Evolutionary conservation across 345 rosid species (phyloP), one percentile per base, ranked within the genome.

Genomic region (Eucalyptus sp.): DNA sequence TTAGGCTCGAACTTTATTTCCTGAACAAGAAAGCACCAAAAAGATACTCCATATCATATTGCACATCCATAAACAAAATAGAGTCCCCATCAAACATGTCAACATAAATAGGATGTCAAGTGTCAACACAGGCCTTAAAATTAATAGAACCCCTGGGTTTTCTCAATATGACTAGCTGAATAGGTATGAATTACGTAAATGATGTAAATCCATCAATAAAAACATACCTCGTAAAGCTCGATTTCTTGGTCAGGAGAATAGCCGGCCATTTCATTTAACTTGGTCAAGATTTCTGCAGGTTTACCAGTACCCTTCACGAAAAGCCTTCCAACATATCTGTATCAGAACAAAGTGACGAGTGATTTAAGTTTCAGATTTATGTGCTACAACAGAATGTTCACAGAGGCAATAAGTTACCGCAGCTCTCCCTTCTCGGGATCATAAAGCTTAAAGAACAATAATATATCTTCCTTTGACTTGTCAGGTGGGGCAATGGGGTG

Each of bases 401-500:
- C 20, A 88, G 22, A 83, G 88, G 31, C 43, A 87, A 56, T 88
- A 68, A 29, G 15, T 89, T 92, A 94, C 98, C 93, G 91, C 25
- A 96, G 91, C 90, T 94, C 95, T 92, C 92, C 94, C 89, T 93
- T 96, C 87, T 91, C 93, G 43, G 95, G 96, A 90, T 94, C 96
- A 93, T 95, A 96, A 90, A 92, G 95, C 94, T 96, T 96, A 88
- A 96, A 96, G 90, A 95, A 96, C 56, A 96, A 92, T 88, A 96
- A 90, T 84, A 94, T 95, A 90, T 96, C 97, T 46, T 96, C 96
- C 92, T 93, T 95, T 48, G 95, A 90, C 92, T 92, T 96, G 81
- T 91, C 94, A 79, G 94, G 95, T 15, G 93, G 95, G 87, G 93
- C 92, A 68, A 94, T 88, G 64, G 96, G 94, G 50, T 71, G 93